phyloP scores from a whole-genome alignment of 768 basidiomycete species.

The Pluteus cervinus region DNA sequence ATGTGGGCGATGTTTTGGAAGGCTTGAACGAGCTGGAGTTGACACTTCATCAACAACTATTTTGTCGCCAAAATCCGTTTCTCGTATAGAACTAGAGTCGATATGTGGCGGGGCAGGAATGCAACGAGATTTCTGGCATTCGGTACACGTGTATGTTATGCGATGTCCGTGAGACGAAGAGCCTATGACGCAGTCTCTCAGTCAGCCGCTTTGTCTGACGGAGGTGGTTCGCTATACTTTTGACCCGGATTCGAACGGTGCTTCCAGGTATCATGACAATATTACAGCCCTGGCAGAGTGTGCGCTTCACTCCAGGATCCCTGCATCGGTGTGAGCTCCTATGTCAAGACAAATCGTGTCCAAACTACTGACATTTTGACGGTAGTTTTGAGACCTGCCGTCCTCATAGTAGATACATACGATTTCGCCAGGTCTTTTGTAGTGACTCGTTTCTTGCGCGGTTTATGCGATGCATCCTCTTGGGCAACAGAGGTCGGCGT shows the following conservation, averaged over 20 bases:
- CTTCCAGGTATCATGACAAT: slow-evolving; percentile 61
- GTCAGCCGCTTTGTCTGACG: too few species aligned
- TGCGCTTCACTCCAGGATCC: slow-evolving; percentile 80
- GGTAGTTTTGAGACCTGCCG: slow-evolving; percentile 69
- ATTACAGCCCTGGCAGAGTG: slow-evolving; percentile 67
- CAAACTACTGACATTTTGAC: slow-evolving; percentile 59
- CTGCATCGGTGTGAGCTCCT: slow-evolving; percentile 33
- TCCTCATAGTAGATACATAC: slow-evolving; percentile 62
- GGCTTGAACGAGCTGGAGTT: too few species aligned
- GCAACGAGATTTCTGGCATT: slow-evolving; percentile 51
- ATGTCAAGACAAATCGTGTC: slow-evolving; percentile 1
- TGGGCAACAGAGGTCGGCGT: slow-evolving; percentile 2
- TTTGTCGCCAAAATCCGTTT: too few species aligned
- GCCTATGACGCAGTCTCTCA: slow-evolving; percentile 13
- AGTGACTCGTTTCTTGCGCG: slow-evolving; percentile 17
- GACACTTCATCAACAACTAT: too few species aligned
- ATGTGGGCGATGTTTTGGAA: too few species aligned
- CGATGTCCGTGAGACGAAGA: slow-evolving; percentile 43
- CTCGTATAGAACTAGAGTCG: background rate
- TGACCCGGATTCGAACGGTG: slow-evolving; percentile 58
- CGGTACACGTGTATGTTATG: slow-evolving; percentile 52
- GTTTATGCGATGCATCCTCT: slow-evolving; percentile 9
- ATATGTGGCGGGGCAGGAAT: slow-evolving; percentile 64
- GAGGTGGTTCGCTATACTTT: slow-evolving; percentile 45
- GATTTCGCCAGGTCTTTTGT: slow-evolving; percentile 53